Conservation (phyloP, 2,329 filamentous ascomycete genomes). For the Nemania diffusa region DNA sequence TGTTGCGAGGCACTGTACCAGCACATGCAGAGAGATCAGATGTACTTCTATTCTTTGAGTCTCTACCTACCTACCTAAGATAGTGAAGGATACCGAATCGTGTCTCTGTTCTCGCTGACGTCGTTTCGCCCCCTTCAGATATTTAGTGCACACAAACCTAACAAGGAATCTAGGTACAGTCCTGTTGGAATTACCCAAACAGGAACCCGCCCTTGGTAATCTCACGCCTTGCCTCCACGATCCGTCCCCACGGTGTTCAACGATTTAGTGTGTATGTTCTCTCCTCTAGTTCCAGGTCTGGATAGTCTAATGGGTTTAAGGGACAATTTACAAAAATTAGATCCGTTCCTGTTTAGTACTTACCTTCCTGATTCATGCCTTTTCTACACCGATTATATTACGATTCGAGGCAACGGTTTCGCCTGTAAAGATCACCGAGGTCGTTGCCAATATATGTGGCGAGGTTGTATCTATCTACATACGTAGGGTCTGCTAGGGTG, state of each 20-base stretch:
- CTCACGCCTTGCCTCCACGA: conserved; percentile 1
- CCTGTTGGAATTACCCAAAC: conserved; percentile 1
- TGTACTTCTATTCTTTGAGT: no score
- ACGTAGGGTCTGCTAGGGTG: neutral
- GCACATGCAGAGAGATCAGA: no score
- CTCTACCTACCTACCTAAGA: no score
- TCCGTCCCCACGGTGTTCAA: neutral
- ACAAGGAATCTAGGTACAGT: conserved; percentile 1
- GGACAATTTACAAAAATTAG: neutral
- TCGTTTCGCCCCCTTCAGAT: conserved; percentile 17
- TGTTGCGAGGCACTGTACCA: no score
- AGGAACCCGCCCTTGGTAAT: neutral
- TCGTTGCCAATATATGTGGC: neutral
- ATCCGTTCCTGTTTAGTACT: neutral
- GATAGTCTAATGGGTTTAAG: no score
- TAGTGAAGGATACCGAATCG: conserved; percentile 8
- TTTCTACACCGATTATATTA: neutral
- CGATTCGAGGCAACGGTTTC: neutral
- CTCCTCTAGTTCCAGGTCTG: no score
- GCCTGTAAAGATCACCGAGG: neutral
- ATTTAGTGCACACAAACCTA: neutral
- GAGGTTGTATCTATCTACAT: neutral
- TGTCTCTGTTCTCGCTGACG: conserved; percentile 12
- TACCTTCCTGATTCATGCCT: neutral
- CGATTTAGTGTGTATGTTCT: neutral